Base-by-base conservation (phyloP, 1,284 basidiomycete species). In the Rhodotorula glutinis region DNA sequence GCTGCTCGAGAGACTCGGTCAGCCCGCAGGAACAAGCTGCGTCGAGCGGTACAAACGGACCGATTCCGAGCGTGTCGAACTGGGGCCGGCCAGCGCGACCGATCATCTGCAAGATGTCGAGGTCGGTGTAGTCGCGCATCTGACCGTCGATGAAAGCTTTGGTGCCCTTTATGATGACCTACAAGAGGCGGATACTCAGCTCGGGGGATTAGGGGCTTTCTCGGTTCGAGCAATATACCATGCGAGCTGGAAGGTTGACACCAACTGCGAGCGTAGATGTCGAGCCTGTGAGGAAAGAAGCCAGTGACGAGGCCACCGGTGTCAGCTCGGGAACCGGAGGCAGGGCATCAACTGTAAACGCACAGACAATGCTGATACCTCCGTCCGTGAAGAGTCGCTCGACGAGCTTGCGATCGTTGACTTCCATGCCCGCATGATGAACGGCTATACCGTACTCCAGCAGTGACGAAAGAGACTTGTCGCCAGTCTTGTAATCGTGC, bases 1-100 rank as follows among this genome's bases (percentile, higher is more conserved):
- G 88, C 89, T 52, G 87, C 81, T 17, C 17, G 0, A 4, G 40
- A 11, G 0, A 40, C 5, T 30, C 10, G 2, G 4, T 7, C 2
- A n/a, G 19, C 62, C 11, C 49, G 41, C 58, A 13, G 49, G 57
- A 47, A 55, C 63, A 23, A 44, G 25, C 10, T 3, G 25, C 44
- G 10, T 27, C 23, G 2, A 3, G 25, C 21, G 3, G 9, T 23
- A 1, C 10, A 10, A 5, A 53, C 64, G 43, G 47, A 70, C 71
- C 74, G 38, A 77, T 67, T 58, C 78, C 77, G 5, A 67, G 67
- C 68, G 63, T 75, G 86, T 91, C 93, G 76, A 91, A 98, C 78
- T 97, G 93, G 21, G 95, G 94, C 27, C 95, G 84, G 10, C 94
- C 95, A 82, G 96, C 80, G 46, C 82, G 76, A 0, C 82, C 82